Evolutionary conservation across 2,329 filamentous ascomycete species (phyloP).

Genomic region (Diplodia corticola): DNA sequence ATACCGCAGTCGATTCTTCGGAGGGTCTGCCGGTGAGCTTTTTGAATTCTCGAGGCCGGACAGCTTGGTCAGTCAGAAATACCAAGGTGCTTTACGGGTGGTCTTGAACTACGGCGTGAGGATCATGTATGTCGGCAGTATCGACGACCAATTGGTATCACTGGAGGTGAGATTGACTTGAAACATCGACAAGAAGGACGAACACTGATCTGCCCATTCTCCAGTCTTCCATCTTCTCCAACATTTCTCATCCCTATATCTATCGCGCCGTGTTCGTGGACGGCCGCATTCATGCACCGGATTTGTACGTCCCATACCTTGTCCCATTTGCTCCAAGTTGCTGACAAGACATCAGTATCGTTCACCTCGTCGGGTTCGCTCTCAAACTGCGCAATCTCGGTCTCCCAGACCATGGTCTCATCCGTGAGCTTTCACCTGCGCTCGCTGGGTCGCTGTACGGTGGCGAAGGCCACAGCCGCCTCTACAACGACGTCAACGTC

Average conservation of each 20-base stretch:
- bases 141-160: constrained; percentile 94
- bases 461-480: constrained; percentile 87
- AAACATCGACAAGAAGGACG: no score
- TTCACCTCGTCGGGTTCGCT: constrained; percentile 87
- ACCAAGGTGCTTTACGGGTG: constrained; percentile 71
- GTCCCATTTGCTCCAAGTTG: neutral
- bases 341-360: constrained; percentile 51
- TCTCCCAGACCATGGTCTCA: constrained; percentile 86
- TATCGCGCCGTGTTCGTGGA: constrained; percentile 96
- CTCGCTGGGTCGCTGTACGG: constrained; percentile 88
- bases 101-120: constrained; percentile 77
- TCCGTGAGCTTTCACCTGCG: constrained; percentile 84
- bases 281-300: constrained; percentile 84
- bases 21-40: constrained; percentile 79
- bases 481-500: constrained; percentile 86
- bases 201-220: neutral
- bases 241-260: constrained; percentile 85
- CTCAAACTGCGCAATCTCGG: constrained; percentile 93
- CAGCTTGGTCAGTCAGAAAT: constrained; percentile 79
- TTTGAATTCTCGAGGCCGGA: constrained; percentile 88
- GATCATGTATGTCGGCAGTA: constrained; percentile 86
- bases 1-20: constrained; percentile 85
- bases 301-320: constrained; percentile 56
- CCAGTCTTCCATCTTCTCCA: constrained; percentile 80
- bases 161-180: constrained; percentile 65